These are phyloP conservation scores for Cetraspora pellucida DNA, from an alignment of 192 early-diverging fungal genomes.

Conservation along the genomic window DNA sequence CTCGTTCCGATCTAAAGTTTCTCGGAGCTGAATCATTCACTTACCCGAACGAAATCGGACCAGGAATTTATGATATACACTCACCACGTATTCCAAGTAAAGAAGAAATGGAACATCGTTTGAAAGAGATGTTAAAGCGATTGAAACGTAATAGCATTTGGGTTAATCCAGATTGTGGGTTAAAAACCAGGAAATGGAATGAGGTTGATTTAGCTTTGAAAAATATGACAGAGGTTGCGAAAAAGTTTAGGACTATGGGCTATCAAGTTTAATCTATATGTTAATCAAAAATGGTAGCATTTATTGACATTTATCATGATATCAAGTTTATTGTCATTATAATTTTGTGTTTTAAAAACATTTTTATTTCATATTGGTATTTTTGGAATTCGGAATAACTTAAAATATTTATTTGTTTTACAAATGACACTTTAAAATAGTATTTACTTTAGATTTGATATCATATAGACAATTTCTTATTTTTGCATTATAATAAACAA, in stretches of 20 bases:
- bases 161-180: conserved; percentile 98
- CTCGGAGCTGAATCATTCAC: conserved; percentile 75
- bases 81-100: conserved; percentile 91
- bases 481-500: too few relatives aligned
- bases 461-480: too few relatives aligned
- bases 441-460: too few relatives aligned
- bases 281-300: too few relatives aligned
- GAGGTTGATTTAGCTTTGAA: conserved; percentile 85
- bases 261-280: too few relatives aligned
- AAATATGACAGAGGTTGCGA: conserved; percentile 87
- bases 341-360: too few relatives aligned
- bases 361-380: too few relatives aligned
- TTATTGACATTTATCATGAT: too few relatives aligned
- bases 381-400: too few relatives aligned
- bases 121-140: conserved; percentile 79
- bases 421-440: too few relatives aligned
- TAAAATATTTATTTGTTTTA: too few relatives aligned
- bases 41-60: conserved; percentile 91
- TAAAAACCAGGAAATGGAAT: conserved; percentile 96
- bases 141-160: conserved; percentile 79
- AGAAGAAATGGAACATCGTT: conserved; percentile 86
- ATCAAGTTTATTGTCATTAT: too few relatives aligned
- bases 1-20: conserved; percentile 96
- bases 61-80: conserved; percentile 99
- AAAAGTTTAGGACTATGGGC: conserved; percentile 39